phyloP scores from a whole-genome alignment of 2,329 filamentous ascomycete genomes.

The Metarhizium album region DNA sequence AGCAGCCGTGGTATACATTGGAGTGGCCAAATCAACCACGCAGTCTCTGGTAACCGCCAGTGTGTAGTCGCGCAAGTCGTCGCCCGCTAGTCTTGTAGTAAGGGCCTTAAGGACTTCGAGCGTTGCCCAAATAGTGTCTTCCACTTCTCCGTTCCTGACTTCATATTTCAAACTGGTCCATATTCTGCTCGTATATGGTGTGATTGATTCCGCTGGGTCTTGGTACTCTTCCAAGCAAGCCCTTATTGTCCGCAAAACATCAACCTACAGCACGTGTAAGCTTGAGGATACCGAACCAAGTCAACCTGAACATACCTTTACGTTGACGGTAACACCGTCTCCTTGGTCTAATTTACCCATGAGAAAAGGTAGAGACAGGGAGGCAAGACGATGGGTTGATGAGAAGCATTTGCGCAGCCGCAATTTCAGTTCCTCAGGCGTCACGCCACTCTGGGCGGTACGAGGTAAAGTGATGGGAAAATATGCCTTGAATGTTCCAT shows the following conservation, averaged over 20 bases:
- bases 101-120: slow-evolving; percentile 42
- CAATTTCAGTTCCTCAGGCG: slow-evolving; percentile 44
- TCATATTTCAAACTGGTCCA: slow-evolving; percentile 54
- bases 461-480: slow-evolving; percentile 48
- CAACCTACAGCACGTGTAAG: slow-evolving; percentile 25
- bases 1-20: slow-evolving; percentile 40
- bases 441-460: slow-evolving; percentile 39
- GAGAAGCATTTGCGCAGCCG: slow-evolving; percentile 44
- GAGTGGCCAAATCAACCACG: slow-evolving; percentile 40
- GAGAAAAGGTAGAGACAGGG: slow-evolving; percentile 40
- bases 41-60: slow-evolving; percentile 41
- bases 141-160: slow-evolving; percentile 49
- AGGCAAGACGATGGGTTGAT: slow-evolving; percentile 34
- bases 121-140: slow-evolving; percentile 46
- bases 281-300: not conserved
- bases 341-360: slow-evolving; percentile 48
- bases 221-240: slow-evolving; percentile 41
- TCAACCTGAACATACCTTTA: slow-evolving; percentile 32
- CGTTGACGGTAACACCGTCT: slow-evolving; percentile 45
- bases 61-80: slow-evolving; percentile 34
- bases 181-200: slow-evolving; percentile 38
- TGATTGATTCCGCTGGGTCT: slow-evolving; percentile 33
- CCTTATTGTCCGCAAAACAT: slow-evolving; percentile 44
- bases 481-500: slow-evolving; percentile 46
- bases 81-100: slow-evolving; percentile 32